phyloP scores from a whole-genome alignment of 1,139 yeast genomes.

The Nakaseomyces sp. region DNA sequence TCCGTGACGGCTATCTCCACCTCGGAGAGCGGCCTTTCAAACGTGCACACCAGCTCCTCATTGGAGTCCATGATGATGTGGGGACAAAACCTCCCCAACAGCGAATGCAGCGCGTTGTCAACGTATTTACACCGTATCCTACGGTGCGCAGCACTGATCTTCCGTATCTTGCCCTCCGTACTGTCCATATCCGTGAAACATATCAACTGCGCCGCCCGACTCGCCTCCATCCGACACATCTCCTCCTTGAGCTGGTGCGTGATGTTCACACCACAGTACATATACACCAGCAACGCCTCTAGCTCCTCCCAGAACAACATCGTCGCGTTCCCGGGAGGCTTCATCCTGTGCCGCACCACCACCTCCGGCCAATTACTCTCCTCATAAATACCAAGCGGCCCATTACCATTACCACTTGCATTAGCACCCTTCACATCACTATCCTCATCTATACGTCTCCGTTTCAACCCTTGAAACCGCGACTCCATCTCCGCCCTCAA shows the following conservation, averaged over 20 bases:
- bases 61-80: conserved; percentile 1
- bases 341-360: not conserved
- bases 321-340: not conserved
- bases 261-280: conserved; percentile 3
- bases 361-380: not conserved
- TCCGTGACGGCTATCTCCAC: not conserved
- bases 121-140: not conserved
- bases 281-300: conserved; percentile 2
- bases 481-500: too few species aligned
- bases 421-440: not conserved
- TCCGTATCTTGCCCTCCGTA: conserved; percentile 1
- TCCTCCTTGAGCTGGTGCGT: conserved; percentile 2
- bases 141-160: not conserved
- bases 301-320: conserved; percentile 4
- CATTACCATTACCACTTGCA: not conserved
- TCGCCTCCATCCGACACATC: not conserved
- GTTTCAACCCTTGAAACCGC: too few species aligned
- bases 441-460: too few species aligned
- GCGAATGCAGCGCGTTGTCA: not conserved
- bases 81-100: conserved; percentile 1
- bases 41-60: conserved; percentile 3
- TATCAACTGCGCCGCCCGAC: not conserved
- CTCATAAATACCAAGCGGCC: not conserved
- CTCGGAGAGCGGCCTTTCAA: not conserved
- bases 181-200: not conserved